Base-by-base conservation (phyloP, 257 asterid genomes). In the Solanum sejunctum region DNA sequence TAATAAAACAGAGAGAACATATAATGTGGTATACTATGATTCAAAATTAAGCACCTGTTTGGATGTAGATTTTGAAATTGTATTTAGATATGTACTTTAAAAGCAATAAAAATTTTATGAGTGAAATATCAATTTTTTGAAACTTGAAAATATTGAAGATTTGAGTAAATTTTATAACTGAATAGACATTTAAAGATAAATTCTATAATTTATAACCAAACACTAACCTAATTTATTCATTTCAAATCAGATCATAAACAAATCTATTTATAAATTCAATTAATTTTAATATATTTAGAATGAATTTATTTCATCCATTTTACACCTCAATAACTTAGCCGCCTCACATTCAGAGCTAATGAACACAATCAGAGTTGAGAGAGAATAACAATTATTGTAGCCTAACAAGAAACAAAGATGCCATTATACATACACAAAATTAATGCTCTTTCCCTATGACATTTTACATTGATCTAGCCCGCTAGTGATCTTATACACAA, bases 261-360 rank as follows among this genome's bases (percentile, higher is more conserved):
- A 4, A 58, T 7, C 21, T 58, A 3, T n/a, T 58, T 4, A 9
- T 58, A 20, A 58, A 58, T 58, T 20, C 8, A 43, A 8, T 43
- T 0, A 43, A 43, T 43, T 58, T n/a, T 17, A 54, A n/a, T 58
- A 58, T 58, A 3, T 20, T 58, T 58, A 9, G 28, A 58, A 58
- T 58, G 28, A 58, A 58, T n/a, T 20, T 8, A 56, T 20, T 66
- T 28, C 11, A 28, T 66, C 12, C 11, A 66, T 66, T 66, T 32
- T 49, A 69, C 51, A 69, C 51, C 41, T 18, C 41, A 36, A 36
- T 36, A 36, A 36, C 41, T 36, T 36, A 90, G 97, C 93, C 91
- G 93, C 92, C 95, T 92, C 89, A 87, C 26, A 69, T 54, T 23
- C 78, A 81, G 83, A 80, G 49, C 87, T 80, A 61, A 83, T 28